Percentiles rank a stretch among this genome's conserved stretches.
phyloP scores from a whole-genome alignment of 805 yeast genomes.

The Lipomyces spencermartinsiae region DNA sequence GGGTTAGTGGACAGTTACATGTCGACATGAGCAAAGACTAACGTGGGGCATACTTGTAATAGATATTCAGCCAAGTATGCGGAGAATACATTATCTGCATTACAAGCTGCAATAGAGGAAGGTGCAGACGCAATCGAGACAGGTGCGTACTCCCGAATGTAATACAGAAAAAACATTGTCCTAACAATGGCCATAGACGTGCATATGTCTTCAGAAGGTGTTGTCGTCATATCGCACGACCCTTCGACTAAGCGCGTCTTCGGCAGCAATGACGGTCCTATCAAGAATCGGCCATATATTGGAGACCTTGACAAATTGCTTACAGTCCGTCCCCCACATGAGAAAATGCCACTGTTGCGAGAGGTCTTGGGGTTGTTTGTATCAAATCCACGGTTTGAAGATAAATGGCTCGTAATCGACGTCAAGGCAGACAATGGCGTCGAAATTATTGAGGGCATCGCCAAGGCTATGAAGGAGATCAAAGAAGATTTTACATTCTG shows the following conservation, averaged over 20 bases:
- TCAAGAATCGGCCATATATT: slow-evolving; percentile 48
- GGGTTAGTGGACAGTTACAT: slow-evolving; percentile 23
- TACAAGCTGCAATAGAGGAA: slow-evolving; percentile 55
- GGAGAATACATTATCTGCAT: slow-evolving; percentile 48
- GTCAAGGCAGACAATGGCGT: slow-evolving; percentile 34
- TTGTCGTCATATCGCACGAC: slow-evolving; percentile 62
- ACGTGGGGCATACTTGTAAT: not conserved
- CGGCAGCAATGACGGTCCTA: slow-evolving; percentile 47
- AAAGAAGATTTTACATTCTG: slow-evolving; percentile 53
- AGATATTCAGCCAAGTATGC: slow-evolving; percentile 39
- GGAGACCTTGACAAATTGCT: slow-evolving; percentile 50
- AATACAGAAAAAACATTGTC: not conserved
- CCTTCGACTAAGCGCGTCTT: slow-evolving; percentile 57
- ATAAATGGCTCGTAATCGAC: slow-evolving; percentile 32
- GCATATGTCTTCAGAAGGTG: slow-evolving; percentile 61
- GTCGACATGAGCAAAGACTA: not conserved
- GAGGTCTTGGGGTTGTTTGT: slow-evolving; percentile 27
- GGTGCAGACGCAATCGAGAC: slow-evolving; percentile 59
- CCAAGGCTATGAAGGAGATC: slow-evolving; percentile 38
- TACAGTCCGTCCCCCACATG: slow-evolving; percentile 44
- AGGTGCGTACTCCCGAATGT: slow-evolving; percentile 28
- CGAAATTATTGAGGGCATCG: slow-evolving; percentile 28
- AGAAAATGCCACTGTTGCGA: slow-evolving; percentile 33
- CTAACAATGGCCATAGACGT: slow-evolving; percentile 44
- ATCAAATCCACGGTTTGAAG: slow-evolving; percentile 22